A percentile compares a stretch with the other conserved stretches of the same genome.
Conservation (phyloP, 495 filamentous ascomycete genomes). For the Penicillium chermesinum region DNA sequence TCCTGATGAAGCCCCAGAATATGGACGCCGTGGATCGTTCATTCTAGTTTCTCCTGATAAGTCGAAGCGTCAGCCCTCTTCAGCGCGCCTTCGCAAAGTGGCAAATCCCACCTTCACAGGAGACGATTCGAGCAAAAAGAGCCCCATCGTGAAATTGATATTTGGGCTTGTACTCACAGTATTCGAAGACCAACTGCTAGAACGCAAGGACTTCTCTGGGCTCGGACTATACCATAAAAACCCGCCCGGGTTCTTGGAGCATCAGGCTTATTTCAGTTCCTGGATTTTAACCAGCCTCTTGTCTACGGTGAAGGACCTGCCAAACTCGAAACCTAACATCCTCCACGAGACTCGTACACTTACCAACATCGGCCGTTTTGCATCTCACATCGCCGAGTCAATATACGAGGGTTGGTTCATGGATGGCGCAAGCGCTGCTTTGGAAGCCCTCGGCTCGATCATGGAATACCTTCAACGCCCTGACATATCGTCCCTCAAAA, state of each 20-base stretch:
- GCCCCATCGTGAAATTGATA: slow-evolving; percentile 67
- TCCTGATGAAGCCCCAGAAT: slow-evolving; percentile 46
- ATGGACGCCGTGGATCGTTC: slow-evolving; percentile 73
- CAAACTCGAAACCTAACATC: slow-evolving; percentile 64
- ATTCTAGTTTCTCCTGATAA: slow-evolving; percentile 74
- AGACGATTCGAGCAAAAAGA: slow-evolving; percentile 50
- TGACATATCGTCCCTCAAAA: slow-evolving; percentile 73
- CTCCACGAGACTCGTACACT: slow-evolving; percentile 79
- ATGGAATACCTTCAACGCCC: slow-evolving; percentile 86
- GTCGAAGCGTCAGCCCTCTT: slow-evolving; percentile 47
- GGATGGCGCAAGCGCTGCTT: slow-evolving; percentile 63
- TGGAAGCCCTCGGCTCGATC: slow-evolving; percentile 83
- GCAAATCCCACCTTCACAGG: slow-evolving; percentile 36
- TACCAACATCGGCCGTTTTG: slow-evolving; percentile 77
- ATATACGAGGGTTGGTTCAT: slow-evolving; percentile 96
- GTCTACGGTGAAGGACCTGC: slow-evolving; percentile 59
- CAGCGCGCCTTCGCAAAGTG: slow-evolving; percentile 57
- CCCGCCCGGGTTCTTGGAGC: slow-evolving; percentile 85
- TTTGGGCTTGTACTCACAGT: slow-evolving; percentile 70
- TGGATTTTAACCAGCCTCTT: slow-evolving; percentile 76
- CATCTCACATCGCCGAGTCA: slow-evolving; percentile 75
- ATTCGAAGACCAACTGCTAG: slow-evolving; percentile 76
- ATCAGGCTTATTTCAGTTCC: slow-evolving; percentile 91
- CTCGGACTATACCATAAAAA: slow-evolving; percentile 85
- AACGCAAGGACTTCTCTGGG: slow-evolving; percentile 83